Evolutionary conservation across 208 protist species (phyloP), one percentile per base, ranked within the genome.

Genomic region (Wallacemonas sp.): DNA sequence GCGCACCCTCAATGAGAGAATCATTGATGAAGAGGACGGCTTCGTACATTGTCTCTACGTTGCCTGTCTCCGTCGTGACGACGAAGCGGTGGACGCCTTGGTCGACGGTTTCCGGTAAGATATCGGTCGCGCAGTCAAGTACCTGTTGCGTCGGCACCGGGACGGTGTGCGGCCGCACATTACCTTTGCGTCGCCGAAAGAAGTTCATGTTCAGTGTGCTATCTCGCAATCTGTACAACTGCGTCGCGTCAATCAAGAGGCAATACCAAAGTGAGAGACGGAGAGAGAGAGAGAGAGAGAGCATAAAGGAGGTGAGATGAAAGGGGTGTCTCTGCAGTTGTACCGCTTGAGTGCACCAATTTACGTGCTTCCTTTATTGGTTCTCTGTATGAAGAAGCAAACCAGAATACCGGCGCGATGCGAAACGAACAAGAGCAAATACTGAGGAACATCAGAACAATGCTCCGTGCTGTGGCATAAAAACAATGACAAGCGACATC

Each of bases 71-170:
- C 1, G 74, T 57, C 2, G 74, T 66, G 1, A 30, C 61, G 12
- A 68, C 39, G 36, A 75, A 72, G 44, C 61, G 58, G 32, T 75
- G 68, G 29, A 75, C 39, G 1, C 68, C 68, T 30, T 80, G 74
- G 41, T 80, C 74, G 9, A 80, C 38, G n/a, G 72, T 65, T 38
- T 80, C 74, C 0, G 74, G 64, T 0, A 80, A 52, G 26, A 78
- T 78, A 47, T 73, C 64, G 27, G 34, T 23, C 5, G 39, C 24
- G 23, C 9, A 11, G 26, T 63, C 57, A 0, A 29, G 3, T 2
- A 29, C 57, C 39, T n/a, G 39, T 36, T 33, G 52, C 11, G 52
- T 29, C 6, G 52, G 52, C 32, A 39, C 29, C 14, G 52, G 52
- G 17, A 58, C 52, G 4, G 52, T 33, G 16, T 58, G 52, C 36